Conservation (phyloP, 2,329 filamentous ascomycete genomes). For the Blumeria hordei region DNA sequence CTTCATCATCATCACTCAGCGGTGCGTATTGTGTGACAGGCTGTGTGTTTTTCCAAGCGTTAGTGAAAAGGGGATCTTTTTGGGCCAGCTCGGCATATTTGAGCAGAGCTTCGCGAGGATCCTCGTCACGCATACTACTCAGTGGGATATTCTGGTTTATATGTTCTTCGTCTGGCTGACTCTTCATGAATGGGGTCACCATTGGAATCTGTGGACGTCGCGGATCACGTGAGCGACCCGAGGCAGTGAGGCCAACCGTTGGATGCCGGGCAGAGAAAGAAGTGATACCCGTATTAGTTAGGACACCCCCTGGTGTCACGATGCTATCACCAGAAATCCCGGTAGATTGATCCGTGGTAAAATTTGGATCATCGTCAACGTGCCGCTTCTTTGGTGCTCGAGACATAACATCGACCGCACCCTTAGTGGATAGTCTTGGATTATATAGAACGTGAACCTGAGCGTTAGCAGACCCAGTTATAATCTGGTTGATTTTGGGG, state of each 20-base stretch:
- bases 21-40: conserved; percentile 82
- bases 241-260: conserved; percentile 51
- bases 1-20: conserved; percentile 60
- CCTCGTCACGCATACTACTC: conserved; percentile 83
- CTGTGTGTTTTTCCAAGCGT: conserved; percentile 78
- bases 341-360: conserved; percentile 62
- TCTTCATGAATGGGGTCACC: conserved; percentile 75
- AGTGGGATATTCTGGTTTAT: conserved; percentile 75
- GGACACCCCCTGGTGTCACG: conserved; percentile 39
- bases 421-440: conserved; percentile 55
- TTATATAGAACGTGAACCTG: conserved; percentile 82
- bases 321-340: conserved; percentile 70
- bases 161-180: conserved; percentile 69
- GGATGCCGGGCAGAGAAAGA: conserved; percentile 35
- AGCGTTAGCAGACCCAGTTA: conserved; percentile 78
- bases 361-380: conserved; percentile 71
- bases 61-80: conserved; percentile 84
- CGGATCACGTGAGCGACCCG: conserved; percentile 56
- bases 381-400: conserved; percentile 86
- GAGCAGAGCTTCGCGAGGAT: conserved; percentile 75
- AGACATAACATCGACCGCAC: conserved; percentile 74
- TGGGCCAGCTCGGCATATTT: conserved; percentile 89
- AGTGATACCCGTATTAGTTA: conserved; percentile 22
- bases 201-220: conserved; percentile 63
- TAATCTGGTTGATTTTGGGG: conserved; percentile 80